These are phyloP conservation scores for Russula lepida DNA, from an alignment of 768 basidiomycete genomes.

Conservation along the genomic window DNA sequence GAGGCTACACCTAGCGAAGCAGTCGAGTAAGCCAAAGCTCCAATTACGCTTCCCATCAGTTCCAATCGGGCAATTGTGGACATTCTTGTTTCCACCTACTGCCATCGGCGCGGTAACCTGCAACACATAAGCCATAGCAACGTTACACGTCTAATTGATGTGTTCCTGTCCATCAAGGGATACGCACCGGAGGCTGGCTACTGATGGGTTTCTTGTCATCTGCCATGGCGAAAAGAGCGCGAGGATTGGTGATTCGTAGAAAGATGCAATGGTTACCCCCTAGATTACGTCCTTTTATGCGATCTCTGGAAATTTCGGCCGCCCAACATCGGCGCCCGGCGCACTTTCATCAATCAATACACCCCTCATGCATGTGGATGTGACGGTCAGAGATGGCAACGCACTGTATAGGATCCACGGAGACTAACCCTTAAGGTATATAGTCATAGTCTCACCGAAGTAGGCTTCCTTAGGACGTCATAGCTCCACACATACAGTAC, in stretches of 20 bases:
- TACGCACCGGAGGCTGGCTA: not conserved
- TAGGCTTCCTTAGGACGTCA: too few relatives aligned
- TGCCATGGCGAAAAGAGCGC: not conserved
- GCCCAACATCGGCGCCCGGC: not conserved
- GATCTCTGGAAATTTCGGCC: not conserved
- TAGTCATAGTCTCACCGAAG: too few relatives aligned
- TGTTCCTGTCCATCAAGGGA: not conserved
- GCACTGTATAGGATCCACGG: too few relatives aligned
- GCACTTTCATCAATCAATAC: not conserved
- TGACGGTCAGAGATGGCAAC: too few relatives aligned
- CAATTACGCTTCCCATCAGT: conserved; percentile 30
- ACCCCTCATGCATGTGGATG: not conserved
- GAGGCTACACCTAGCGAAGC: conserved; percentile 21
- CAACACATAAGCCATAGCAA: not conserved
- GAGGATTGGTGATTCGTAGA: not conserved
- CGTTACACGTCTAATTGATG: not conserved
- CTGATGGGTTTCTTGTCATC: not conserved
- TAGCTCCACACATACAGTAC: too few relatives aligned
- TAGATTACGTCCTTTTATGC: not conserved
- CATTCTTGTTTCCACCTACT: conserved; percentile 21
- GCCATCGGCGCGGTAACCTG: not conserved
- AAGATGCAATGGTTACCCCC: not conserved
- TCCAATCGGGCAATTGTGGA: conserved; percentile 22
- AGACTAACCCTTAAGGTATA: too few relatives aligned
- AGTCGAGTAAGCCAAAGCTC: conserved; percentile 25